phyloP scores from a whole-genome alignment of 2,329 filamentous ascomycete genomes.

The Alternaria sp. region DNA sequence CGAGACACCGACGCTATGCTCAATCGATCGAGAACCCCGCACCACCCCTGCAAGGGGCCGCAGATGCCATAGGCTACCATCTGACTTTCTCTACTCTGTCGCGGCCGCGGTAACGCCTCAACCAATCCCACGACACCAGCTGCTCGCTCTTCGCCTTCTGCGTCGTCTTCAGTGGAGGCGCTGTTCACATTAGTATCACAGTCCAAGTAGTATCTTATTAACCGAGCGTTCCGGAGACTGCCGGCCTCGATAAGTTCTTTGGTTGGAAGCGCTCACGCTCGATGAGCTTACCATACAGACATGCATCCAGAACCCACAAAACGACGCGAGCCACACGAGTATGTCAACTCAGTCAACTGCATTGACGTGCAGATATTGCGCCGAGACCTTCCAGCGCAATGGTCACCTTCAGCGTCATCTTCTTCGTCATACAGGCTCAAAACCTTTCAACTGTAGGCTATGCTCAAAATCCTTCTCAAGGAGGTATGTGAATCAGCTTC shows the following conservation, averaged over 20 bases:
- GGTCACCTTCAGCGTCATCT: constrained; percentile 3
- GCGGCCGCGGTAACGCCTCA: background rate
- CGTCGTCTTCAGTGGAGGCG: background rate
- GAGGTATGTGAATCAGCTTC: background rate
- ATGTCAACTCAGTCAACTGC: background rate
- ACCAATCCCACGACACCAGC: background rate
- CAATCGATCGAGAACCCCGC: background rate
- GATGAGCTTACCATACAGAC: background rate
- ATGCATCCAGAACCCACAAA: background rate
- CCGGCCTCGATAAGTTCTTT: background rate
- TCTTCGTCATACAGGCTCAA: background rate
- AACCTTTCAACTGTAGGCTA: background rate
- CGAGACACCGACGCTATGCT: background rate
- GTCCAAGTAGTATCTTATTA: background rate
- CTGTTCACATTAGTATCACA: background rate
- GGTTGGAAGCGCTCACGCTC: background rate
- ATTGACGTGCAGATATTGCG: background rate
- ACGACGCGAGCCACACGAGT: background rate
- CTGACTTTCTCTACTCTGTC: background rate
- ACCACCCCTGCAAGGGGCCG: background rate
- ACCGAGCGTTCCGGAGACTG: background rate
- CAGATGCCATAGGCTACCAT: background rate
- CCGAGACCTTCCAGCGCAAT: background rate
- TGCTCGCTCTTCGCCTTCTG: background rate
- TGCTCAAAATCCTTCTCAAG: background rate